Evolutionary conservation across 306 rosid species (phyloP).

Genomic region (Purshia tridentata): DNA sequence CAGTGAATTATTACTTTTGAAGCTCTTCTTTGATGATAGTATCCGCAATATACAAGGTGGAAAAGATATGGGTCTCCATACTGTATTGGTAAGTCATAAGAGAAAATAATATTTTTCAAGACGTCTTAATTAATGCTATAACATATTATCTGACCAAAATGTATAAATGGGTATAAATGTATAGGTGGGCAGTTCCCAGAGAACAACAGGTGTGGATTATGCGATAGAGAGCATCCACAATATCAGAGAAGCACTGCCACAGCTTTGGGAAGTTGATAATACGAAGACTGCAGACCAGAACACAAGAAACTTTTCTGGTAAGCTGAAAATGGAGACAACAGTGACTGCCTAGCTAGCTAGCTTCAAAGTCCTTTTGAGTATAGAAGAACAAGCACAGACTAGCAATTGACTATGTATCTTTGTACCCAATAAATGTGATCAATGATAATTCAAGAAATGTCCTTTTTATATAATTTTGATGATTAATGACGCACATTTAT

Average conservation of each 20-base stretch:
- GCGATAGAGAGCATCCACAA: conserved; percentile 27
- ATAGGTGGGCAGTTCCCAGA: conserved; percentile 16
- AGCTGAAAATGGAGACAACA: conserved; percentile 7
- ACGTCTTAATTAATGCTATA: not conserved
- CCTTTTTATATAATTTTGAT: not conserved
- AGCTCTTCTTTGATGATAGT: conserved; percentile 28
- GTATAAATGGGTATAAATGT: not conserved
- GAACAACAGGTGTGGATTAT: conserved; percentile 14
- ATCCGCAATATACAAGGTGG: conserved; percentile 17
- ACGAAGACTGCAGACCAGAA: not conserved
- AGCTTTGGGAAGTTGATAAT: conserved; percentile 6
- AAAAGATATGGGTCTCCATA: conserved; percentile 19
- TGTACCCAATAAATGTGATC: not conserved
- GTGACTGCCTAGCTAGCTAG: not conserved
- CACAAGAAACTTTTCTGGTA: not conserved
- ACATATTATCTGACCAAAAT: not conserved
- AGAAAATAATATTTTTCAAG: not conserved
- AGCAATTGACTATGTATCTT: not conserved
- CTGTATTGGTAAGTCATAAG: conserved; percentile 20
- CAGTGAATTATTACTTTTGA: not conserved
- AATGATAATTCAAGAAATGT: not conserved
- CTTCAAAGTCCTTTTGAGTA: not conserved
- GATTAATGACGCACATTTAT: not conserved
- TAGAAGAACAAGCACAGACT: too few relatives aligned
- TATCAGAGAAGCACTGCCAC: conserved; percentile 19